A percentile compares a stretch with the other conserved stretches of the same genome.
Conservation (phyloP, 805 yeast species). For the Candida tammaniensis region DNA sequence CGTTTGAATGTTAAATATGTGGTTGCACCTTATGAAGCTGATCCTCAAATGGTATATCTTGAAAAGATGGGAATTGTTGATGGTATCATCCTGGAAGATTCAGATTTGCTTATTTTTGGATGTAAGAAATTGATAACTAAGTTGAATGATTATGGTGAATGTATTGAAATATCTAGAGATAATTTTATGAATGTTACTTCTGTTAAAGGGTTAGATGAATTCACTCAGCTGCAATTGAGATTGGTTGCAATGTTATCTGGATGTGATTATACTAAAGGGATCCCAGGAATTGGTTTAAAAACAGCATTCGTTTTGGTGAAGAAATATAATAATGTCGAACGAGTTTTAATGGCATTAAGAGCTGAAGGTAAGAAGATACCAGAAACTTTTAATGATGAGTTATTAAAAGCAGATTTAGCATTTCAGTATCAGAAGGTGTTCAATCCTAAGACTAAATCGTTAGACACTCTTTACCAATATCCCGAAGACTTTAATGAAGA, state of each 20-base stretch:
- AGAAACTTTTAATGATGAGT: slow-evolving; percentile 55
- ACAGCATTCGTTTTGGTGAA: slow-evolving; percentile 66
- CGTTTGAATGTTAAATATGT: slow-evolving; percentile 58
- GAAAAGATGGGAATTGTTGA: slow-evolving; percentile 73
- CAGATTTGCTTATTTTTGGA: slow-evolving; percentile 89
- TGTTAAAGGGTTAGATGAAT: slow-evolving; percentile 48
- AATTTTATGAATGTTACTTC: slow-evolving; percentile 49
- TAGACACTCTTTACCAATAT: slow-evolving; percentile 60
- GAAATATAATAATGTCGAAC: slow-evolving; percentile 49
- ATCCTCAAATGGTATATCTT: slow-evolving; percentile 90
- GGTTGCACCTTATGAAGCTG: slow-evolving; percentile 99
- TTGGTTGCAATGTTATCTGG: slow-evolving; percentile 88
- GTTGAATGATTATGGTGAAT: slow-evolving; percentile 69
- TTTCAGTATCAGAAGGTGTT: slow-evolving; percentile 85
- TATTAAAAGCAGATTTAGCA: slow-evolving; percentile 66
- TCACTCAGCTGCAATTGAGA: slow-evolving; percentile 59
- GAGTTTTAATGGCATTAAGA: slow-evolving; percentile 53
- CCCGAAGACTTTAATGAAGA: slow-evolving; percentile 43
- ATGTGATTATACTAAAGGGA: slow-evolving; percentile 91
- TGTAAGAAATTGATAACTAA: slow-evolving; percentile 75
- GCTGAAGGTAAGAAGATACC: slow-evolving; percentile 66
- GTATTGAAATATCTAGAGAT: slow-evolving; percentile 63
- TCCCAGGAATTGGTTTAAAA: slow-evolving; percentile 75
- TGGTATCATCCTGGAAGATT: slow-evolving; percentile 90
- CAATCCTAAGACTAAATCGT: slow-evolving; percentile 50